phyloP scores from a whole-genome alignment of 2,329 filamentous ascomycete genomes.

The Aspergillus sclerotialis region DNA sequence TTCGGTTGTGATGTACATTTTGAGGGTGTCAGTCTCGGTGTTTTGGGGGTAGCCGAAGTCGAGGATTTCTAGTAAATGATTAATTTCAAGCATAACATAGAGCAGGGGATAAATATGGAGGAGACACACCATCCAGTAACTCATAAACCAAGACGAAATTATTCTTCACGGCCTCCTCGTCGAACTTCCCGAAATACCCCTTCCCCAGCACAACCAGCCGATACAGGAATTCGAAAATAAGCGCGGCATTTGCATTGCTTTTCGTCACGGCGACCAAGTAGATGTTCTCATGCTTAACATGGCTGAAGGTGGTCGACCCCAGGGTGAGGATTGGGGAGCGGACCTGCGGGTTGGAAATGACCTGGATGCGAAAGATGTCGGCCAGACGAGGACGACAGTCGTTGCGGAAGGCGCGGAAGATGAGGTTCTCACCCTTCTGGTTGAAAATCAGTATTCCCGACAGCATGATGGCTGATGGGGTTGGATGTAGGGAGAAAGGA shows the following conservation, averaged over 20 bases:
- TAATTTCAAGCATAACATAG: neutral
- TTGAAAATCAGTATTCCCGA: constrained; percentile 98
- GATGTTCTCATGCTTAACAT: constrained; percentile 99
- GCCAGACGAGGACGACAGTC: constrained; percentile 95
- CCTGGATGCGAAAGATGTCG: constrained; percentile 98
- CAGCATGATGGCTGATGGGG: constrained; percentile 56
- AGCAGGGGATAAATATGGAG: neutral
- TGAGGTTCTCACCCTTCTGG: constrained; percentile 98
- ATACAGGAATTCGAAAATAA: constrained; percentile 98
- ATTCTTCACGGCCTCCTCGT: constrained; percentile 99
- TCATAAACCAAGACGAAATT: constrained; percentile 99
- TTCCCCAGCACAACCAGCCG: constrained; percentile 81
- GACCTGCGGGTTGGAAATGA: constrained; percentile 96
- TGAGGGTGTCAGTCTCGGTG: constrained; percentile 95
- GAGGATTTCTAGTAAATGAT: constrained; percentile 66
- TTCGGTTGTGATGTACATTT: constrained; percentile 99
- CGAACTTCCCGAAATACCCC: constrained; percentile 97
- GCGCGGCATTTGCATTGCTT: constrained; percentile 96
- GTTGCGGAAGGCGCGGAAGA: constrained; percentile 97
- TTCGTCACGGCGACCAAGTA: constrained; percentile 97
- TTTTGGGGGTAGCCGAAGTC: constrained; percentile 99
- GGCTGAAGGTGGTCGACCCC: constrained; percentile 96
- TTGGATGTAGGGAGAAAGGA: constrained; percentile 2
- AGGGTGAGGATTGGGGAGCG: constrained; percentile 95
- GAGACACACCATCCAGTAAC: constrained; percentile 70